These are phyloP conservation scores for Phytophthora pini DNA, from an alignment of 352 stramenopile species.

Conservation along the genomic window DNA sequence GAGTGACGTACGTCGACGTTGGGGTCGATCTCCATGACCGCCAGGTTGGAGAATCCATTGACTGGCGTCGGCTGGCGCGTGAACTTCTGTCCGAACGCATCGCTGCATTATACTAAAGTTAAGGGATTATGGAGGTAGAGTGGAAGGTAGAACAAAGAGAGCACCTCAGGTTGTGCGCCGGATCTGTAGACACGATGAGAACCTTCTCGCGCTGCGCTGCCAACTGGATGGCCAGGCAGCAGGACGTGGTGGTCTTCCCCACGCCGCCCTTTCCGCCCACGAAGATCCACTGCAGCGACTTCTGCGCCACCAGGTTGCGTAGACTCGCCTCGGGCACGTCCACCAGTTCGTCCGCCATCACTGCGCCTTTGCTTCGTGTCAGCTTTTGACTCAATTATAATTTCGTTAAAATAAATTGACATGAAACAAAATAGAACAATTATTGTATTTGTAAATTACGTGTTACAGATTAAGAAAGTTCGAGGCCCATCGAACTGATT, in stretches of 20 bases:
- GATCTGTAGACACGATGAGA: slow-evolving; percentile 99
- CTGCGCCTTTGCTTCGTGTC: neutral
- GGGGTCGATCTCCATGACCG: slow-evolving; percentile 99
- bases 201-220: slow-evolving; percentile 94
- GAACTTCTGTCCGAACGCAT: slow-evolving; percentile 99
- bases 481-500: neutral
- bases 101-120: slow-evolving; percentile 52
- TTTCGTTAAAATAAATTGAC: too few species aligned
- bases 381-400: slow-evolving; percentile 1
- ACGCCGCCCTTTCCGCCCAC: slow-evolving; percentile 96
- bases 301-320: slow-evolving; percentile 91
- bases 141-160: neutral
- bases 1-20: slow-evolving; percentile 75
- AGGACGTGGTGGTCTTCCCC: slow-evolving; percentile 98
- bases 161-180: slow-evolving; percentile 98
- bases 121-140: slow-evolving; percentile 2
- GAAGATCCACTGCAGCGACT: slow-evolving; percentile 95
- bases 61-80: slow-evolving; percentile 97
- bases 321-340: slow-evolving; percentile 88
- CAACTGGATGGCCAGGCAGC: slow-evolving; percentile 95
- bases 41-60: slow-evolving; percentile 98
- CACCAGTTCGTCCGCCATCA: slow-evolving; percentile 39
- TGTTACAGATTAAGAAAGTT: neutral
- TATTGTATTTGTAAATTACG: too few species aligned
- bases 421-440: too few species aligned